Evolutionary conservation across 2,329 filamentous ascomycete species (phyloP).

Genomic region (Samsoniella hepiali): DNA sequence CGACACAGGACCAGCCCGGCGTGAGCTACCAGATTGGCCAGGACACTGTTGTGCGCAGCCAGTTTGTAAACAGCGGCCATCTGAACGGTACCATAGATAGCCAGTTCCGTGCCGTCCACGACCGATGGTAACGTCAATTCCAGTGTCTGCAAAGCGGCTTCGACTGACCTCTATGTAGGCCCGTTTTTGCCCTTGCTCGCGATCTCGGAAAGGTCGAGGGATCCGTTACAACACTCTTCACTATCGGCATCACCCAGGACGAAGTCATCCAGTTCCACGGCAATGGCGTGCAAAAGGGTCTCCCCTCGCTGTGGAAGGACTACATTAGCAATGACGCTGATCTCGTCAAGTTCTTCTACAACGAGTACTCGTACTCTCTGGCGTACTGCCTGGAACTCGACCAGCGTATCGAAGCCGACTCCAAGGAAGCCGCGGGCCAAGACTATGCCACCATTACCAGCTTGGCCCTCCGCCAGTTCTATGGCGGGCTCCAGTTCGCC

Average conservation of each 20-base stretch:
- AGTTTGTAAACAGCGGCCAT: constrained; percentile 61
- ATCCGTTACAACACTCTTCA: constrained; percentile 58
- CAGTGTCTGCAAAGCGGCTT: not conserved
- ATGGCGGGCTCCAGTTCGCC: constrained; percentile 72
- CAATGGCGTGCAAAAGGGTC: constrained; percentile 55
- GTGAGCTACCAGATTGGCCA: constrained; percentile 68
- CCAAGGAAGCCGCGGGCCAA: constrained; percentile 63
- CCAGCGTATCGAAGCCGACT: constrained; percentile 63
- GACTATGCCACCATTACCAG: constrained; percentile 75
- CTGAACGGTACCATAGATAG: constrained; percentile 63
- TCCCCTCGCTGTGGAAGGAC: constrained; percentile 75
- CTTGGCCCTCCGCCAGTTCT: constrained; percentile 75
- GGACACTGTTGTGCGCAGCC: constrained; percentile 61
- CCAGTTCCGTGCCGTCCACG: constrained; percentile 48
- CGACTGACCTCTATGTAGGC: constrained; percentile 42
- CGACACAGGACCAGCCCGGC: constrained; percentile 54
- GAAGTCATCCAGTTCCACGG: constrained; percentile 74
- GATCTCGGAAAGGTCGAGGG: constrained; percentile 49
- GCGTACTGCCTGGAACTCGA: constrained; percentile 62
- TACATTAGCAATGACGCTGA: constrained; percentile 57
- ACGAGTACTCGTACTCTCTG: constrained; percentile 63
- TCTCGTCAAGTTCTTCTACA: constrained; percentile 70
- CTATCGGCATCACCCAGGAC: constrained; percentile 73
- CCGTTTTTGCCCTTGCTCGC: constrained; percentile 75
- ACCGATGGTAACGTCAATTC: constrained; percentile 30